Conservation (phyloP, 768 basidiomycete genomes). For the Trametes meyenii region DNA sequence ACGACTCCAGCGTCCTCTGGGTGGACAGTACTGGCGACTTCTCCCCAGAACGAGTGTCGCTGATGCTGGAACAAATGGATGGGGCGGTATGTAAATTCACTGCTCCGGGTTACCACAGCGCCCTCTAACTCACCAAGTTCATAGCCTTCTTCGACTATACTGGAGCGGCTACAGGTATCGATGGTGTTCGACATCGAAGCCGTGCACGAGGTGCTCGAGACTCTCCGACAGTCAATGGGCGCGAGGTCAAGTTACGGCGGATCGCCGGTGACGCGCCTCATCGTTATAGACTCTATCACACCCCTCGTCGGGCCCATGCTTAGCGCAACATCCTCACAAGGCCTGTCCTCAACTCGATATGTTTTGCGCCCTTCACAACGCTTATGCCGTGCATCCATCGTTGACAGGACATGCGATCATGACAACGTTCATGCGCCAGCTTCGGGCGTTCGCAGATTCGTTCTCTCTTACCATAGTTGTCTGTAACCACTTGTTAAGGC, state of each 20-base stretch:
- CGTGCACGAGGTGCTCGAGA: conserved; percentile 54
- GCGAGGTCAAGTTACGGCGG: conserved; percentile 12
- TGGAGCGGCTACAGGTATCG: conserved; percentile 63
- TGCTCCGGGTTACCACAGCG: conserved; percentile 9
- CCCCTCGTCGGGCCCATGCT: conserved; percentile 64
- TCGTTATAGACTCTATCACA: conserved; percentile 71
- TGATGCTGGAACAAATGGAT: conserved; percentile 8
- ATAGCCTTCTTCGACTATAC: conserved; percentile 37
- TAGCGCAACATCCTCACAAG: conserved; percentile 68
- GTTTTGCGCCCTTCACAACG: neutral
- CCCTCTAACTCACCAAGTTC: conserved; percentile 1
- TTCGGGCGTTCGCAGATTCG: conserved; percentile 52
- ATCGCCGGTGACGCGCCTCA: conserved; percentile 38
- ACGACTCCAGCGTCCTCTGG: conserved; percentile 57
- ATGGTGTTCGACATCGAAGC: conserved; percentile 60
- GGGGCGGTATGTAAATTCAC: conserved; percentile 20
- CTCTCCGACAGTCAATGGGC: conserved; percentile 36
- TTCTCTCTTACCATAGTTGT: conserved; percentile 57
- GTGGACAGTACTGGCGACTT: conserved; percentile 75
- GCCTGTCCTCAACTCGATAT: conserved; percentile 19
- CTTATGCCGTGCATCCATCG: neutral
- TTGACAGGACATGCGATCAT: conserved; percentile 66
- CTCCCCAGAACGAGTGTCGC: conserved; percentile 49
- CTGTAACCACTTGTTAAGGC: conserved; percentile 29
- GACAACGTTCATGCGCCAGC: conserved; percentile 68